Percentiles rank a stretch among this genome's conserved stretches.
Evolutionary conservation across 2,329 filamentous ascomycete species (phyloP).

Genomic region (Fusarium musae): DNA sequence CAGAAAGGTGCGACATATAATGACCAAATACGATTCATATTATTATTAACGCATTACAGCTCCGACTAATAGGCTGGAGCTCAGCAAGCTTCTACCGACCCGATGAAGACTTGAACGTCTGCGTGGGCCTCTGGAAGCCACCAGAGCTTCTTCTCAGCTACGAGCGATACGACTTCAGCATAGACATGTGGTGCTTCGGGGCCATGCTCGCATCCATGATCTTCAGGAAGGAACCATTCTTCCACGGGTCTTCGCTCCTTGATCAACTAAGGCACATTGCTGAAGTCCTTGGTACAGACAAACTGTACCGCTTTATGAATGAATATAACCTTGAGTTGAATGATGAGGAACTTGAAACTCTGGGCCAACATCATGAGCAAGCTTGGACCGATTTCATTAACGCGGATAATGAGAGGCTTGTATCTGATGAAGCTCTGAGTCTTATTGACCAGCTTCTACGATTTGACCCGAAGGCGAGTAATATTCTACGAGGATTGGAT

Average conservation of each 20-base stretch:
- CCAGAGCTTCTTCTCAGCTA: constrained; percentile 92
- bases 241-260: constrained; percentile 95
- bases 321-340: constrained; percentile 98
- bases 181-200: constrained; percentile 98
- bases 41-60: not conserved
- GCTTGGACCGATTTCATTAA: constrained; percentile 96
- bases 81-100: constrained; percentile 2
- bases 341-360: constrained; percentile 93
- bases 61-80: constrained; percentile 20
- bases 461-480: constrained; percentile 90
- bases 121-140: constrained; percentile 66
- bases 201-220: constrained; percentile 99
- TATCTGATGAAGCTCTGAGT: constrained; percentile 93
- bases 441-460: constrained; percentile 94
- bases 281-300: constrained; percentile 95
- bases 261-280: constrained; percentile 98
- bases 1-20: not conserved
- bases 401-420: constrained; percentile 91
- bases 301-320: constrained; percentile 95
- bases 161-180: constrained; percentile 97
- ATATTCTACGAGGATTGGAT: accelerated
- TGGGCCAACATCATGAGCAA: constrained; percentile 92
- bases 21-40: too few relatives aligned
- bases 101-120: not conserved
- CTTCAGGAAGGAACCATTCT: constrained; percentile 98